Conservation (phyloP, 768 basidiomycete genomes). For the Dioszegia hungarica region DNA sequence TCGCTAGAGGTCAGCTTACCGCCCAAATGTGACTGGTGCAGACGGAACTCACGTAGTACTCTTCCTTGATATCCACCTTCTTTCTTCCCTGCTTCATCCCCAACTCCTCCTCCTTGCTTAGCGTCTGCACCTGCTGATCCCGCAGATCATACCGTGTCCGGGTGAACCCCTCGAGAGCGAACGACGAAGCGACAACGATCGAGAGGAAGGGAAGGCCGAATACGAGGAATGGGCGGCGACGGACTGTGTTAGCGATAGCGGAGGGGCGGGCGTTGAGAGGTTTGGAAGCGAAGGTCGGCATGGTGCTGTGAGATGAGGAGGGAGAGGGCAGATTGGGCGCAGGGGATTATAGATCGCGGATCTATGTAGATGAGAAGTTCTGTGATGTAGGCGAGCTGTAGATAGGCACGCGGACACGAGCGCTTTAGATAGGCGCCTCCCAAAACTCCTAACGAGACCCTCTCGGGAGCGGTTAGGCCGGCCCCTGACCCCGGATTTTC, state of each 20-base stretch:
- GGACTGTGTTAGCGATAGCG: conserved; percentile 23
- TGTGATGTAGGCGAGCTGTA: too few species aligned
- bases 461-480: too few species aligned
- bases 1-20: conserved; percentile 11
- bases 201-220: conserved; percentile 85
- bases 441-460: too few species aligned
- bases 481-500: too few species aligned
- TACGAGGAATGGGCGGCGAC: conserved; percentile 49
- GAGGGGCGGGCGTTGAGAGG: conserved; percentile 20
- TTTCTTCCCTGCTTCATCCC: conserved; percentile 39
- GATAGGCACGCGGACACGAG: too few species aligned
- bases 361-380: too few species aligned
- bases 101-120: conserved; percentile 36
- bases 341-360: too few species aligned
- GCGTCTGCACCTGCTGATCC: conserved; percentile 19
- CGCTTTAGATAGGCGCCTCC: too few species aligned
- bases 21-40: neutral
- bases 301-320: neutral
- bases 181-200: conserved; percentile 80
- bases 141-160: conserved; percentile 88
- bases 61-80: conserved; percentile 86
- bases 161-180: conserved; percentile 73
- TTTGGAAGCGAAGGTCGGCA: conserved; percentile 39
- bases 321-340: neutral
- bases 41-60: conserved; percentile 75